A percentile compares a stretch with the other conserved stretches of the same genome.
Evolutionary conservation across 345 rosid genomes (phyloP).

Genomic region (Anacardium occidentale): DNA sequence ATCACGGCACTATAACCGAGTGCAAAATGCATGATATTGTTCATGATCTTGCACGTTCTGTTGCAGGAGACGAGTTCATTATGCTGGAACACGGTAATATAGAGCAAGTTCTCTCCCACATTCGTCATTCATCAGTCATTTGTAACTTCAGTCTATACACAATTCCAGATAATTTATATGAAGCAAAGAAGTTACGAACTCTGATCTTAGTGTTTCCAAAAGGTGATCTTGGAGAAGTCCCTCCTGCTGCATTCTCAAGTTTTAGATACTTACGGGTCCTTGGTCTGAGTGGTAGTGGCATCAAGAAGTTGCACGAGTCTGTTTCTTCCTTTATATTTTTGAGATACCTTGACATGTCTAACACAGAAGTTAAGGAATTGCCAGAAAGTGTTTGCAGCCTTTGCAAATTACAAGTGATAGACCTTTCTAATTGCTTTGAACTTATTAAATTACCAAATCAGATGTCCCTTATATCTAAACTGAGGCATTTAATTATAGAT

Average conservation of each 20-base stretch:
- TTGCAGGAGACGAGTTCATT: constrained; percentile 17
- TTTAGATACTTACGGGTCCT: constrained; percentile 25
- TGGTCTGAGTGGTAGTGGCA: constrained; percentile 29
- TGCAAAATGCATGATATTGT: constrained; percentile 36
- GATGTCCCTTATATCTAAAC: background rate
- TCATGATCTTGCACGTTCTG: constrained; percentile 32
- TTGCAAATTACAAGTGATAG: constrained; percentile 18
- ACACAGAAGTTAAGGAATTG: constrained; percentile 17
- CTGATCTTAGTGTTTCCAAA: constrained; percentile 25
- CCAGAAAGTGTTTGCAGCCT: constrained; percentile 26
- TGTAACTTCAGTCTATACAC: constrained; percentile 12
- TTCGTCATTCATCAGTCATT: constrained; percentile 14
- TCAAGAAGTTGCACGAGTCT: constrained; percentile 18
- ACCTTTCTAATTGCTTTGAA: constrained; percentile 26
- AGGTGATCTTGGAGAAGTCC: constrained; percentile 24
- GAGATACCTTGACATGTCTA: constrained; percentile 30
- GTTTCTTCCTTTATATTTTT: constrained; percentile 16
- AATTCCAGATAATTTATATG: constrained; percentile 19
- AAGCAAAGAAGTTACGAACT: constrained; percentile 28
- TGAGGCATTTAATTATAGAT: constrained; percentile 22
- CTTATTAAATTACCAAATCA: constrained; percentile 21
- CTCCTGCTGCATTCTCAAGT: constrained; percentile 20
- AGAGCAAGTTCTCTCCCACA: constrained; percentile 1
- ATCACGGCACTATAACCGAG: background rate
- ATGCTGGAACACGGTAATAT: constrained; percentile 8